Conservation (phyloP, 768 basidiomycete genomes). For the Mycena chlorophos region DNA sequence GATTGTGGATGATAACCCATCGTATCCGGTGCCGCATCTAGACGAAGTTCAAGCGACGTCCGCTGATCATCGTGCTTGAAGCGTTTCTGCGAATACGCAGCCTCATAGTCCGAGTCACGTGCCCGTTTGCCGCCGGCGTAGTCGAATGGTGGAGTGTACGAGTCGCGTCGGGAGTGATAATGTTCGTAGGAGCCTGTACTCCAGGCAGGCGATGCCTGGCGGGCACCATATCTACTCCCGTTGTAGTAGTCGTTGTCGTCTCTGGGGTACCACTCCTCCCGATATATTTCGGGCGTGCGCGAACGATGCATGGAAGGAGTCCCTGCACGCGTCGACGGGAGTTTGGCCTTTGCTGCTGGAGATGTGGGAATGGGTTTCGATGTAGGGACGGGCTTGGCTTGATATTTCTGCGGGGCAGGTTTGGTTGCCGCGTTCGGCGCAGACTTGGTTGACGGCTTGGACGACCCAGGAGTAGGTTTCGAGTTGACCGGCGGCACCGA, state of each 20-base stretch:
- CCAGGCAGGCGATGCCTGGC: background rate
- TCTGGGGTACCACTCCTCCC: background rate
- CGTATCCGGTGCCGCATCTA: constrained; percentile 5
- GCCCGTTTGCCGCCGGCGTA: constrained; percentile 10
- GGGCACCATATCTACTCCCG: background rate
- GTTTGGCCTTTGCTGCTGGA: background rate
- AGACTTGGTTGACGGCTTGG: background rate
- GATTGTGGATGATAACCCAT: constrained; percentile 1
- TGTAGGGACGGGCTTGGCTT: background rate
- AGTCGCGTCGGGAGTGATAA: background rate
- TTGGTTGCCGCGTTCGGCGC: background rate
- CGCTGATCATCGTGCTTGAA: constrained; percentile 15
- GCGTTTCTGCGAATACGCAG: constrained; percentile 13
- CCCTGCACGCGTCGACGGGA: background rate
- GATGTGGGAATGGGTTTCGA: background rate
- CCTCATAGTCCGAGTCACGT: constrained; percentile 14
- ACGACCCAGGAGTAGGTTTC: background rate
- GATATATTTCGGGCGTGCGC: background rate
- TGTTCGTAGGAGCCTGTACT: background rate
- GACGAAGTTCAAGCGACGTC: constrained; percentile 12
- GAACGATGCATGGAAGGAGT: background rate
- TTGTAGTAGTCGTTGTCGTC: background rate
- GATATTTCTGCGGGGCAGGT: background rate
- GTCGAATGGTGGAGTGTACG: constrained; percentile 5
- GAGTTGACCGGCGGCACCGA: background rate